Evolutionary conservation across 2,329 filamentous ascomycete species (phyloP).

Genomic region (Coniochaeta prunicola): DNA sequence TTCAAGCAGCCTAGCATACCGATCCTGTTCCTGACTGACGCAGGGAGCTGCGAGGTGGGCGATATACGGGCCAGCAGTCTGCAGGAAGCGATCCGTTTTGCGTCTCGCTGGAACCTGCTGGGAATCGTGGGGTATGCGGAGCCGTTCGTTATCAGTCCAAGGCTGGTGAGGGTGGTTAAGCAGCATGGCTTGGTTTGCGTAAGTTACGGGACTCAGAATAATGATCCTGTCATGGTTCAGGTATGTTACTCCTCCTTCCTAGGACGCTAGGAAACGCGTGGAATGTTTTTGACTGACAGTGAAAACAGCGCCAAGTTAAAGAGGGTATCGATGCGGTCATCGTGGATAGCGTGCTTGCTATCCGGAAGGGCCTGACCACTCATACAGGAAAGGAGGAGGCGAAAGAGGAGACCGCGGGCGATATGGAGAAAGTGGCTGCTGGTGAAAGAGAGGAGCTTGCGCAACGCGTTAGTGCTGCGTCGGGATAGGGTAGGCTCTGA

Average conservation of each 20-base stretch:
- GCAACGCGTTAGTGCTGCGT: background rate
- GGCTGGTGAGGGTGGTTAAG: conserved; percentile 88
- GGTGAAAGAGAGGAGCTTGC: background rate
- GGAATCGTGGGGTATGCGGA: conserved; percentile 87
- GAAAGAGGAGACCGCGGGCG: background rate
- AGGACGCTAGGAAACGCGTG: background rate
- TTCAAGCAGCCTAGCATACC: conserved; percentile 98
- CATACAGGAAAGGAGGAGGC: conserved; percentile 11
- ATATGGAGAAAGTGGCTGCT: background rate
- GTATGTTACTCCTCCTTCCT: conserved; percentile 42
- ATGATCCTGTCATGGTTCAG: conserved; percentile 77
- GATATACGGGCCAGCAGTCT: conserved; percentile 87
- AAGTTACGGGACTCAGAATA: conserved; percentile 87
- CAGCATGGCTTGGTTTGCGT: conserved; percentile 91
- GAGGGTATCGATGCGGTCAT: conserved; percentile 98
- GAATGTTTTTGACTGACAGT: background rate
- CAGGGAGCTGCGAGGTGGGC: conserved; percentile 71
- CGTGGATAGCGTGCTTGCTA: conserved; percentile 88
- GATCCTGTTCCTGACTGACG: conserved; percentile 88
- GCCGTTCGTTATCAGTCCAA: conserved; percentile 80
- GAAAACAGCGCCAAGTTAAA: conserved; percentile 68
- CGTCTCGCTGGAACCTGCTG: conserved; percentile 87
- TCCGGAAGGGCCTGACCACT: conserved; percentile 76
- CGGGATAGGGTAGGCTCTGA: background rate
- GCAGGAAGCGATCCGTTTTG: conserved; percentile 93